Percentiles rank a stretch among this genome's conserved stretches.
These are phyloP conservation scores for Podaxis sp. DNA, from an alignment of 768 basidiomycete genomes.

Conservation along the genomic window DNA sequence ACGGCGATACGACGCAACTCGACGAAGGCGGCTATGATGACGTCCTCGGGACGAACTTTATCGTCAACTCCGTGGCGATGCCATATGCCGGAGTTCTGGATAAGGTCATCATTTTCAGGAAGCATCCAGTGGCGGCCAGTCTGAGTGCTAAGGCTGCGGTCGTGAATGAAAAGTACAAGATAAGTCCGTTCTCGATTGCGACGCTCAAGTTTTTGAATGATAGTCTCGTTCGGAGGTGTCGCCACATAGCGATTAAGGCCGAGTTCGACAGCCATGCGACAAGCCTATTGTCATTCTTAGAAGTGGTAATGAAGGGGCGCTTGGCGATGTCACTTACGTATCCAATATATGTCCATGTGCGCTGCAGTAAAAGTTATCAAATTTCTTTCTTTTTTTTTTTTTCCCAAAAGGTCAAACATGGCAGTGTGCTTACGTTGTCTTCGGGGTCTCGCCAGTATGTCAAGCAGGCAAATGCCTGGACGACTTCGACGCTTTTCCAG, in stretches of 20 bases:
- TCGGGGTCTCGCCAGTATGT: constrained; percentile 90
- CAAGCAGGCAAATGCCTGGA: constrained; percentile 86
- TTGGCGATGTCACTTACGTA: constrained; percentile 50
- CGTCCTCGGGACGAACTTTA: constrained; percentile 70
- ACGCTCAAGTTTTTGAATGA: constrained; percentile 68
- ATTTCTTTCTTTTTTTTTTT: background rate
- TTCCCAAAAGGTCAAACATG: constrained; percentile 17
- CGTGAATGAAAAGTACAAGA: constrained; percentile 83
- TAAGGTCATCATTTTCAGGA: constrained; percentile 73
- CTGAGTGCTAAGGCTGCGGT: constrained; percentile 83
- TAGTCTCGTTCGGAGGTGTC: constrained; percentile 57
- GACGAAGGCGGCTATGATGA: constrained; percentile 75
- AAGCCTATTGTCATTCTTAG: constrained; percentile 49
- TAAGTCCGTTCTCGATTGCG: constrained; percentile 86
- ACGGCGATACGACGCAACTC: constrained; percentile 80
- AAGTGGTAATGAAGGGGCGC: constrained; percentile 12
- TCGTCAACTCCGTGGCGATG: constrained; percentile 58
- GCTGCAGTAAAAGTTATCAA: constrained; percentile 37
- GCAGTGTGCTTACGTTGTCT: constrained; percentile 58
- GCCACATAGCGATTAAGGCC: constrained; percentile 71
- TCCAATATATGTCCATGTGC: constrained; percentile 87
- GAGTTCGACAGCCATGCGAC: constrained; percentile 86
- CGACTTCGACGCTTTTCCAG: constrained; percentile 83
- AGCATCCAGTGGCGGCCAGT: constrained; percentile 89
- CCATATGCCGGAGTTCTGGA: constrained; percentile 70